Conservation (phyloP, 176 grass and related monocot species). For the Carex myosuroides region DNA sequence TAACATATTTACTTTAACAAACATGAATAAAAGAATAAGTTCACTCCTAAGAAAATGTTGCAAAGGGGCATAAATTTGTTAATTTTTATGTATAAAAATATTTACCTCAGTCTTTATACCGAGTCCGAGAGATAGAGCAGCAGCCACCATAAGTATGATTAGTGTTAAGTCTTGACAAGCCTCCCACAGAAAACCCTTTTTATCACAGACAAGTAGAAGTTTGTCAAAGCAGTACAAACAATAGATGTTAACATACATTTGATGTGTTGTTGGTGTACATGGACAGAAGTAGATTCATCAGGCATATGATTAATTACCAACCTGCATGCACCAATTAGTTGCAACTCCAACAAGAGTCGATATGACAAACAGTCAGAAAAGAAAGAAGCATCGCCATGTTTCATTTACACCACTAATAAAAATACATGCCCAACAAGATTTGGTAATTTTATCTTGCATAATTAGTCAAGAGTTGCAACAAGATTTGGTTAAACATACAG, state of each 20-base stretch:
- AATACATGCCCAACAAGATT: neutral
- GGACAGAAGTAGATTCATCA: neutral
- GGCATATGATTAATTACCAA: neutral
- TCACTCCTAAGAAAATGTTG: neutral
- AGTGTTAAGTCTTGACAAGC: constrained; percentile 86
- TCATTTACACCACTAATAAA: neutral
- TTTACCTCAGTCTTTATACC: constrained; percentile 89
- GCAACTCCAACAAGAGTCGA: neutral
- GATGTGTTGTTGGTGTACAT: neutral
- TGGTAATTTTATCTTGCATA: neutral
- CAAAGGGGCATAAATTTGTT: neutral
- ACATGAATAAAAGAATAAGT: constrained; percentile 14
- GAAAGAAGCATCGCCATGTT: neutral
- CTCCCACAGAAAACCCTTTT: constrained; percentile 94
- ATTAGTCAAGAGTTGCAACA: neutral
- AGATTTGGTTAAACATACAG: neutral
- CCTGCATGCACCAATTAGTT: neutral
- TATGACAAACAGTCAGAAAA: neutral
- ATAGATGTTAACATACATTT: neutral
- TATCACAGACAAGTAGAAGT: neutral
- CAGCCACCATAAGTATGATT: constrained; percentile 82
- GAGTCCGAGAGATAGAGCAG: constrained; percentile 64
- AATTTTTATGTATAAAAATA: neutral
- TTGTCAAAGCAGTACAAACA: neutral
- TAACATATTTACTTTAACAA: constrained; percentile 33